Evolutionary conservation across 257 asterid genomes (phyloP).

Genomic region (Echites panduratus): DNA sequence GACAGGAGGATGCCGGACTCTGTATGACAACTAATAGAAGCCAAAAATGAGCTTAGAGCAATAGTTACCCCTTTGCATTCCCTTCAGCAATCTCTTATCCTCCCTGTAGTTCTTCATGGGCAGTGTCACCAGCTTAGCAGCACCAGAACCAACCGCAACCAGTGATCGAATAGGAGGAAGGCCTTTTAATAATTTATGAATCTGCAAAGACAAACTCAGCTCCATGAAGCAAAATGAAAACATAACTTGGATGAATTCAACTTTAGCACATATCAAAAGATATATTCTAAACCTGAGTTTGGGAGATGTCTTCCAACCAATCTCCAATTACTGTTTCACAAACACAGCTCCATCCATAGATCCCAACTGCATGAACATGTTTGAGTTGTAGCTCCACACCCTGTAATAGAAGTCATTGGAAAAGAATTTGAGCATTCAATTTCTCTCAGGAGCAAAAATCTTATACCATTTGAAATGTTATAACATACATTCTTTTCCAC

Average conservation of each 20-base stretch:
- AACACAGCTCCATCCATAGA: slow-evolving; percentile 82
- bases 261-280: background rate
- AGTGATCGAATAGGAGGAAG: slow-evolving; percentile 93
- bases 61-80: slow-evolving; percentile 87
- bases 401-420: slow-evolving; percentile 40
- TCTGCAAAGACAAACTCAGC: slow-evolving; percentile 31
- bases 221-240: slow-evolving; percentile 19
- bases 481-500: background rate
- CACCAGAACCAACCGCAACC: slow-evolving; percentile 96
- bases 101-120: slow-evolving; percentile 81
- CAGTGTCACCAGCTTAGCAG: slow-evolving; percentile 83
- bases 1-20: background rate
- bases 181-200: slow-evolving; percentile 88
- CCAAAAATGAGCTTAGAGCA: background rate
- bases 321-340: slow-evolving; percentile 80
- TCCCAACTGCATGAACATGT: slow-evolving; percentile 81
- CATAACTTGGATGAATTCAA: slow-evolving; percentile 12
- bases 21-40: background rate
- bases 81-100: slow-evolving; percentile 83
- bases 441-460: background rate
- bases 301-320: slow-evolving; percentile 97
- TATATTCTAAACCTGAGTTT: slow-evolving; percentile 61
- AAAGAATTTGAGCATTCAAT: slow-evolving; percentile 15
- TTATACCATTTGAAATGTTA: background rate
- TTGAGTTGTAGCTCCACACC: slow-evolving; percentile 90